Evolutionary conservation across 441 rosid genomes (phyloP).

Genomic region (Pelargonium citronellum): DNA sequence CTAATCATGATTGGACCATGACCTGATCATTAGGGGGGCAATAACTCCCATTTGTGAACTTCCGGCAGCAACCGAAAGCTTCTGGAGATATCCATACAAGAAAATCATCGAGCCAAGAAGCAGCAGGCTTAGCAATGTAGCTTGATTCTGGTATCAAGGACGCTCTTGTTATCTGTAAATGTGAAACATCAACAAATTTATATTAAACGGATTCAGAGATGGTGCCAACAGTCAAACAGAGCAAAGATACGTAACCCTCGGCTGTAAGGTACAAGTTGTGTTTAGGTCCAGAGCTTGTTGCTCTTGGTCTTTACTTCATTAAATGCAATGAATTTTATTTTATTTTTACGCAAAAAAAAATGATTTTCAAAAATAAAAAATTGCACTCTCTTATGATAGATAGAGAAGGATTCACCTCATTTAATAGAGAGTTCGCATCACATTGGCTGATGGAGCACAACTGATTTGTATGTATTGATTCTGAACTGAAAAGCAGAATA

Average conservation of each 20-base stretch:
- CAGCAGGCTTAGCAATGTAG: constrained; percentile 97
- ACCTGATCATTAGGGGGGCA: constrained; percentile 99
- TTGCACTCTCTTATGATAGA: not conserved
- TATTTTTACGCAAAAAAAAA: no score
- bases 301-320: no score
- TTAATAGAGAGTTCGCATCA: constrained; percentile 47
- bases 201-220: constrained; percentile 13
- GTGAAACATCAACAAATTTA: constrained; percentile 15
- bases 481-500: constrained; percentile 61
- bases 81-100: constrained; percentile 99
- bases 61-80: constrained; percentile 98
- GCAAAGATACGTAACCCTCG: constrained; percentile 2
- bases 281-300: no score
- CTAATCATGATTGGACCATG: constrained; percentile 18
- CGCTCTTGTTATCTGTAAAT: constrained; percentile 68
- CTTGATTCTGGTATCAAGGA: constrained; percentile 76
- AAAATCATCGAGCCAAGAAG: constrained; percentile 99
- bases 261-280: no score
- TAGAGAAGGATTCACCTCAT: constrained; percentile 51
- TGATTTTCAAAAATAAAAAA: no score
- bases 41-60: constrained; percentile 85
- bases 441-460: constrained; percentile 96
- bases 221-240: not conserved
- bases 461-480: constrained; percentile 77
- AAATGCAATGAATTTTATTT: no score